Evolutionary conservation across 202 grass and related monocot species (phyloP).

Genomic region (Hordeum pubiflorum): DNA sequence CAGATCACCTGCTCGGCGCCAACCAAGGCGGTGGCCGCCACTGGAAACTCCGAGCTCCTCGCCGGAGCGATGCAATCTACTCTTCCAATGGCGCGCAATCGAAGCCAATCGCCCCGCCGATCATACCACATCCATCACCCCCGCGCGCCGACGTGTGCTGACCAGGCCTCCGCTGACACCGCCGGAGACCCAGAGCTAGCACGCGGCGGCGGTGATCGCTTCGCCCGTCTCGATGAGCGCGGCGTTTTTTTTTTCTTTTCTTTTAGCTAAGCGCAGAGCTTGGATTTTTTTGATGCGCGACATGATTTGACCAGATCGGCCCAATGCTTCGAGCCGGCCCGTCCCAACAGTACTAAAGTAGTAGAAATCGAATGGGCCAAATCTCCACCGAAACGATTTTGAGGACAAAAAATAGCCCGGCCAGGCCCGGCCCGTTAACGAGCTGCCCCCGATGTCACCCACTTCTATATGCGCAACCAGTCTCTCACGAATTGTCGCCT

Average conservation of each 20-base stretch:
- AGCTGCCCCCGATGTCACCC: background rate
- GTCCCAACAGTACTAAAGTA: background rate
- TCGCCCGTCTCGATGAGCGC: constrained; percentile 41
- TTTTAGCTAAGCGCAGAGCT: background rate
- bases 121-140: constrained; percentile 25
- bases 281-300: background rate
- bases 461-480: background rate
- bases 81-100: constrained; percentile 28
- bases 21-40: background rate
- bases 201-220: constrained; percentile 33
- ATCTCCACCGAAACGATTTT: background rate
- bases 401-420: background rate
- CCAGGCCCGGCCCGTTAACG: background rate
- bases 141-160: background rate
- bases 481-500: constrained; percentile 9
- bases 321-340: background rate
- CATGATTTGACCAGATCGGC: background rate
- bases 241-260: background rate
- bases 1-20: constrained; percentile 33
- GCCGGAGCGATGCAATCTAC: background rate
- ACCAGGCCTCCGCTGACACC: constrained; percentile 4
- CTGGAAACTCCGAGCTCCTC: background rate
- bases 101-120: constrained; percentile 23
- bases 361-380: background rate
- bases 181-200: constrained; percentile 37